A percentile compares a stretch with the other conserved stretches of the same genome.
Conservation (phyloP, 257 asterid species). For the Petrea volubilis region DNA sequence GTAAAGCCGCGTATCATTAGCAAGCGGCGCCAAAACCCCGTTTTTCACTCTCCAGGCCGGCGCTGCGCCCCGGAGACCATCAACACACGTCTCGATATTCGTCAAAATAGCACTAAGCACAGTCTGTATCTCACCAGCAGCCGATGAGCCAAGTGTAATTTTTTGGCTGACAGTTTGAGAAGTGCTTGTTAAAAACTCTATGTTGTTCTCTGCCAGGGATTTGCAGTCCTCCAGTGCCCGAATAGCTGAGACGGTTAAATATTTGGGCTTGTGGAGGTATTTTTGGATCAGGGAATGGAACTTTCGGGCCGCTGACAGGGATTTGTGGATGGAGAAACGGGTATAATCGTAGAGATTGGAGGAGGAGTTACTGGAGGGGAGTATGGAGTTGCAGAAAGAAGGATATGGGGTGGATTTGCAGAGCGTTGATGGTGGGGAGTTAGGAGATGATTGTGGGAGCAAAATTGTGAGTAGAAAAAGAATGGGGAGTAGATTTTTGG, state of each 20-base stretch:
- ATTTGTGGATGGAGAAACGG: conserved; percentile 53
- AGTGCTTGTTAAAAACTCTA: conserved; percentile 43
- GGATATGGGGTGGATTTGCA: conserved; percentile 67
- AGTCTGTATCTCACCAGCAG: conserved; percentile 65
- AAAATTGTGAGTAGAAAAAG: conserved; percentile 10
- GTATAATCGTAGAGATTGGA: conserved; percentile 61
- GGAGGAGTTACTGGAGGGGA: conserved; percentile 47
- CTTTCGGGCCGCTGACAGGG: conserved; percentile 47
- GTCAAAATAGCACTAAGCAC: conserved; percentile 74
- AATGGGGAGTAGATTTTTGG: not conserved
- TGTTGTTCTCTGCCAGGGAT: conserved; percentile 53
- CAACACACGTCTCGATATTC: conserved; percentile 69
- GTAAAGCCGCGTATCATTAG: conserved; percentile 61
- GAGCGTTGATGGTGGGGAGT: conserved; percentile 33
- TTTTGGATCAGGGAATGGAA: conserved; percentile 48
- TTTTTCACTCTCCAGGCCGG: conserved; percentile 57
- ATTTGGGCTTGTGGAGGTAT: conserved; percentile 31
- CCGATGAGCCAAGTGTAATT: conserved; percentile 27
- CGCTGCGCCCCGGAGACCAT: conserved; percentile 57
- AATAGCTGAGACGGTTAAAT: conserved; percentile 43
- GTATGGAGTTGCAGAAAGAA: conserved; percentile 45
- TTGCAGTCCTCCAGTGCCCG: conserved; percentile 75
- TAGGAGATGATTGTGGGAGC: not conserved
- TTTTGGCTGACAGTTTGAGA: conserved; percentile 30
- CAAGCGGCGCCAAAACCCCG: conserved; percentile 49